These are phyloP conservation scores for Aureobasidium sp. DNA, from an alignment of 2,329 filamentous ascomycete genomes.

Conservation along the genomic window DNA sequence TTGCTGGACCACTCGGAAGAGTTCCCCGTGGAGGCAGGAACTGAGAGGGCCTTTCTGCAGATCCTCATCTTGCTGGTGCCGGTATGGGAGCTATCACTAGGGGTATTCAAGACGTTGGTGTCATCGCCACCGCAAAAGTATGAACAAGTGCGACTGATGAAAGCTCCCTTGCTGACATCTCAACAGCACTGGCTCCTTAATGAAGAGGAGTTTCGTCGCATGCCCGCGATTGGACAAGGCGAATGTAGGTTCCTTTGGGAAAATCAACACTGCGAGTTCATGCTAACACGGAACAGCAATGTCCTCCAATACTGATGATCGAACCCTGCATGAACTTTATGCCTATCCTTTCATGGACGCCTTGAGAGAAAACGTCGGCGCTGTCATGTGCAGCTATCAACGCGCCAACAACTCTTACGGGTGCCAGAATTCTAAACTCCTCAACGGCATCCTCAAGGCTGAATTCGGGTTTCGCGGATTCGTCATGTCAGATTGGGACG, in stretches of 20 bases:
- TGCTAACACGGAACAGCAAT: slow-evolving; percentile 7
- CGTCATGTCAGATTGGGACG: slow-evolving; percentile 61
- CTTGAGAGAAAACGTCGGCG: slow-evolving; percentile 24
- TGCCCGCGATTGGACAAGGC: slow-evolving; percentile 24
- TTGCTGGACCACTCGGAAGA: slow-evolving; percentile 62
- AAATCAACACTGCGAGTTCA: no score
- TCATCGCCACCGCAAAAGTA: slow-evolving; percentile 46
- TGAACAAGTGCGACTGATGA: not conserved
- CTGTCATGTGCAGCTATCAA: slow-evolving; percentile 31
- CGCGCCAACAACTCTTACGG: slow-evolving; percentile 57
- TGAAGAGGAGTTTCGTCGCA: slow-evolving; percentile 19
- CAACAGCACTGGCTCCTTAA: slow-evolving; percentile 29
- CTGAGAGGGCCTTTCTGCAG: slow-evolving; percentile 69
- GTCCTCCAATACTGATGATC: slow-evolving; percentile 26
- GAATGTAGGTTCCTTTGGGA: not conserved
- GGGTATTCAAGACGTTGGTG: slow-evolving; percentile 50
- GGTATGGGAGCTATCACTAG: slow-evolving; percentile 46
- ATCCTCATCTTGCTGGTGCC: slow-evolving; percentile 57
- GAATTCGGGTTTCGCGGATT: slow-evolving; percentile 67
- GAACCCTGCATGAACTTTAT: slow-evolving; percentile 25
- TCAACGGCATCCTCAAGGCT: slow-evolving; percentile 64
- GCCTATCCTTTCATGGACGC: slow-evolving; percentile 29
- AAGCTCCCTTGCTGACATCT: slow-evolving; percentile 28
- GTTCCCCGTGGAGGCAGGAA: slow-evolving; percentile 66
- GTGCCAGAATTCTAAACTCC: slow-evolving; percentile 54